These are phyloP conservation scores for Solanum chacoense DNA, from an alignment of 305 asterid genomes.

Conservation along the genomic window DNA sequence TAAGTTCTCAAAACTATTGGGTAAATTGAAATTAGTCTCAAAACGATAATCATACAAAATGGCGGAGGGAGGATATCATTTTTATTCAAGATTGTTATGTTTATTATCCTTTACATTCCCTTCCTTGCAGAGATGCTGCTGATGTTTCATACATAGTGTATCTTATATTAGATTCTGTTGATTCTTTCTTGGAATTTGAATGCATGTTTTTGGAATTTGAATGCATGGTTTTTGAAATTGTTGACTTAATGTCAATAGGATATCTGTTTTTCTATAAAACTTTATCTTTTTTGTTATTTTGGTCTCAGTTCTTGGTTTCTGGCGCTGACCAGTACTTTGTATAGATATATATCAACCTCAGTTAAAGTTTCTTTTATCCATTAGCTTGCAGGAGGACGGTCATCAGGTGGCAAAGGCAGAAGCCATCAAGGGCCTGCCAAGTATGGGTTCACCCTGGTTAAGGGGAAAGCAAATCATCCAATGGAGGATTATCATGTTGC, in stretches of 20 bases:
- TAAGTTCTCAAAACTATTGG: neutral
- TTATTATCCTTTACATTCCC: neutral
- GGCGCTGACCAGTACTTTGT: neutral
- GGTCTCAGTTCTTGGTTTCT: neutral
- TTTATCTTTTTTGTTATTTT: neutral
- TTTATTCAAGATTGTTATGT: neutral
- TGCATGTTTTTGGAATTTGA: neutral
- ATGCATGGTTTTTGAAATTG: neutral
- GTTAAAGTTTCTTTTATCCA: neutral
- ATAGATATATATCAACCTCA: neutral
- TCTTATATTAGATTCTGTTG: neutral
- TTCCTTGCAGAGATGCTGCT: neutral
- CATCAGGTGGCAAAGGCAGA: conserved; percentile 69
- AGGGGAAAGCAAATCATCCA: conserved; percentile 72
- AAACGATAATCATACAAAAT: neutral
- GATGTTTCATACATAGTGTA: neutral
- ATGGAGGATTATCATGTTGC: conserved; percentile 94
- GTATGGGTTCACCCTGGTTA: conserved; percentile 68
- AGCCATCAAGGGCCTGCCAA: conserved; percentile 33
- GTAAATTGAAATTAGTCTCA: neutral
- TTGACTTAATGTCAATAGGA: neutral
- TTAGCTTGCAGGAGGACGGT: conserved; percentile 10
- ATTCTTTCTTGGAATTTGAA: neutral
- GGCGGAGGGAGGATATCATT: neutral
- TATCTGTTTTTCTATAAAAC: neutral